A percentile compares a stretch with the other conserved stretches of the same genome.
Conservation (phyloP, 495 filamentous ascomycete genomes). For the Tetracladium setigerum region DNA sequence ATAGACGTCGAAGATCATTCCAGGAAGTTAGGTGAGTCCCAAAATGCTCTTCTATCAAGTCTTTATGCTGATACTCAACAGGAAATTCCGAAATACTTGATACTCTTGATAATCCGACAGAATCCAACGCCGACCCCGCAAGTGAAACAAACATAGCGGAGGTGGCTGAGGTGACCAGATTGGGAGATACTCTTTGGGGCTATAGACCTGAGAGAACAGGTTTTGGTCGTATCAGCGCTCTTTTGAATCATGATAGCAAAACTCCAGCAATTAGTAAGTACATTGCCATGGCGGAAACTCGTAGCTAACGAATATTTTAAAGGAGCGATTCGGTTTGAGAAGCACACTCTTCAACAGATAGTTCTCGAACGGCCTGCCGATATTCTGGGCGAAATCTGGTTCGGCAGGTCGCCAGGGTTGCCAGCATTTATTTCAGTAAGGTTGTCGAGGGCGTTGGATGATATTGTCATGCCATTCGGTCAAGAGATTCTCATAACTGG, state of each 20-base stretch:
- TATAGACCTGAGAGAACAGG: slow-evolving; percentile 4
- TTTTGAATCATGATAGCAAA: slow-evolving; percentile 7
- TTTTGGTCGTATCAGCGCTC: slow-evolving; percentile 4
- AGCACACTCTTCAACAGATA: slow-evolving; percentile 6
- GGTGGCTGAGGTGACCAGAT: slow-evolving; percentile 8
- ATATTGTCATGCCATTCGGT: slow-evolving; percentile 1
- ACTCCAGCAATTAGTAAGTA: slow-evolving; percentile 9
- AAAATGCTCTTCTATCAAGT: too few relatives aligned
- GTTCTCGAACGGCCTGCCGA: neutral
- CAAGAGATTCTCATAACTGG: neutral
- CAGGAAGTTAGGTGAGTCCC: too few relatives aligned
- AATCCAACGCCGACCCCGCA: too few relatives aligned
- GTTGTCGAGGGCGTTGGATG: neutral
- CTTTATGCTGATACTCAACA: too few relatives aligned
- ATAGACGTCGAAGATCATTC: too few relatives aligned
- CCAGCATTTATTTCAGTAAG: neutral
- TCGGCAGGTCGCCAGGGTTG: neutral
- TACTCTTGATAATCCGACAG: too few relatives aligned
- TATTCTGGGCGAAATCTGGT: slow-evolving; percentile 7
- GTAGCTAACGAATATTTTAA: neutral
- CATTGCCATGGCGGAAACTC: slow-evolving; percentile 1
- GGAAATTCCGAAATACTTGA: too few relatives aligned
- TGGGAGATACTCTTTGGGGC: slow-evolving; percentile 3
- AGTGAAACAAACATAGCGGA: slow-evolving; percentile 8
- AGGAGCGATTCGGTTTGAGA: slow-evolving; percentile 1